Conservation (phyloP, 1,139 yeast species). For the Blastobotrys buckinghamii region DNA sequence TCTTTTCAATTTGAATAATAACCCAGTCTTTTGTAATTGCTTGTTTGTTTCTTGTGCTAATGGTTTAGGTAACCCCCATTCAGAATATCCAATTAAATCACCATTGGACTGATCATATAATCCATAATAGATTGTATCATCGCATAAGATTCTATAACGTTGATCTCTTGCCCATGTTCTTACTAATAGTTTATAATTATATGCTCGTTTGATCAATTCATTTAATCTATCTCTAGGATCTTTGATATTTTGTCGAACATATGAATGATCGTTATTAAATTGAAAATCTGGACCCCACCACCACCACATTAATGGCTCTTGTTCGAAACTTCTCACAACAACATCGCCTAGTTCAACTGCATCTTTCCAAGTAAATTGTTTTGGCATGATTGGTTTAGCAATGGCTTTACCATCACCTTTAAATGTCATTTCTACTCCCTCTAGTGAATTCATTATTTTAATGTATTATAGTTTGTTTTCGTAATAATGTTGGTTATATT, state of each 20-base stretch:
- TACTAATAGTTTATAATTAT: neutral
- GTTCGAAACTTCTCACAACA: slow-evolving; percentile 1
- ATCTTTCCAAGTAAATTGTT: neutral
- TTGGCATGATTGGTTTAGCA: slow-evolving; percentile 2
- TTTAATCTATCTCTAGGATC: slow-evolving; percentile 5
- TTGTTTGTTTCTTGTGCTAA: neutral
- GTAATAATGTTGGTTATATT: too few species aligned
- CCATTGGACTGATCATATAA: slow-evolving; percentile 1
- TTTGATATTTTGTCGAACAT: slow-evolving; percentile 2
- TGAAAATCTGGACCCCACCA: slow-evolving; percentile 9
- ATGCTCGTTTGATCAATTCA: neutral
- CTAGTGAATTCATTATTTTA: too few species aligned
- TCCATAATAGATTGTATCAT: neutral
- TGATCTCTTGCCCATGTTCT: slow-evolving; percentile 6
- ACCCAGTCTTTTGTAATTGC: slow-evolving; percentile 2
- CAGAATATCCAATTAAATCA: slow-evolving; percentile 5
- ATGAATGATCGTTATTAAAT: slow-evolving; percentile 11
- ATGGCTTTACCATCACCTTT: neutral
- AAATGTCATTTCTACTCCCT: too few species aligned
- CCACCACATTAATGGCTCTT: slow-evolving; percentile 9
- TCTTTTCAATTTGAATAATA: slow-evolving; percentile 9
- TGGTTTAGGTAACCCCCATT: slow-evolving; percentile 1
- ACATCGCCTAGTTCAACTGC: slow-evolving; percentile 7
- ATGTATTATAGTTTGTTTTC: too few species aligned
- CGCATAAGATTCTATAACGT: neutral